Evolutionary conservation across 2,329 filamentous ascomycete genomes (phyloP).

Genomic region (Talaromyces sp.): DNA sequence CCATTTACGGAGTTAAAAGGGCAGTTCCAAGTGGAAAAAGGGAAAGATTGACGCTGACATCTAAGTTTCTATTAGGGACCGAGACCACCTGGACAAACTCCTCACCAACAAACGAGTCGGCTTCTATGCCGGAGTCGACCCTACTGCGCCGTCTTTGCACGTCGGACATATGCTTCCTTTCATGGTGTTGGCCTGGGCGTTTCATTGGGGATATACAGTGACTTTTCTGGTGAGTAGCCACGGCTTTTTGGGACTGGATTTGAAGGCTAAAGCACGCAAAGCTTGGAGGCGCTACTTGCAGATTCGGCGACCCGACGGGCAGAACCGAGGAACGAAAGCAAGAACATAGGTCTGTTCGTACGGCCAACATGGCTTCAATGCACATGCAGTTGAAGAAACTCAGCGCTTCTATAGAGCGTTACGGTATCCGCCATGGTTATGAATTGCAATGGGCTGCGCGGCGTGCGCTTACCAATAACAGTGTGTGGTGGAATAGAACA

Average conservation of each 20-base stretch:
- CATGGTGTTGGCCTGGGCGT: constrained; percentile 47
- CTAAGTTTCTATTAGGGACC: constrained; percentile 25
- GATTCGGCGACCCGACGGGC: constrained; percentile 44
- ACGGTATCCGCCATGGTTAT: constrained; percentile 63
- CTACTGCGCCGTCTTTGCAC: constrained; percentile 46
- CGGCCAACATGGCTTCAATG: constrained; percentile 44
- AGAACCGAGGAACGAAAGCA: constrained; percentile 35
- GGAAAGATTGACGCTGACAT: constrained; percentile 10
- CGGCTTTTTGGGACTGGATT: no score
- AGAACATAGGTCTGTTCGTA: constrained; percentile 33
- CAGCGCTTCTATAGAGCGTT: constrained; percentile 65
- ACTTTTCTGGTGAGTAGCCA: constrained; percentile 37
- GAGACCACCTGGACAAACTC: constrained; percentile 37
- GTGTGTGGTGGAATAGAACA: constrained; percentile 70
- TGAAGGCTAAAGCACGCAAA: constrained; percentile 14
- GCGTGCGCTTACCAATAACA: constrained; percentile 72
- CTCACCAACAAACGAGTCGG: constrained; percentile 43
- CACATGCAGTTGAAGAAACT: constrained; percentile 53
- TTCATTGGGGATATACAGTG: constrained; percentile 42
- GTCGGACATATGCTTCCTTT: constrained; percentile 48
- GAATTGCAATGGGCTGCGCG: constrained; percentile 59
- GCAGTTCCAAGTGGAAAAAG: not conserved
- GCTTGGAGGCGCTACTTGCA: constrained; percentile 43
- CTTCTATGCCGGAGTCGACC: constrained; percentile 45
- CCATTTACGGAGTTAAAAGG: not conserved